phyloP scores from a whole-genome alignment of 2,329 filamentous ascomycete genomes.

The Fusarium sublunatum region DNA sequence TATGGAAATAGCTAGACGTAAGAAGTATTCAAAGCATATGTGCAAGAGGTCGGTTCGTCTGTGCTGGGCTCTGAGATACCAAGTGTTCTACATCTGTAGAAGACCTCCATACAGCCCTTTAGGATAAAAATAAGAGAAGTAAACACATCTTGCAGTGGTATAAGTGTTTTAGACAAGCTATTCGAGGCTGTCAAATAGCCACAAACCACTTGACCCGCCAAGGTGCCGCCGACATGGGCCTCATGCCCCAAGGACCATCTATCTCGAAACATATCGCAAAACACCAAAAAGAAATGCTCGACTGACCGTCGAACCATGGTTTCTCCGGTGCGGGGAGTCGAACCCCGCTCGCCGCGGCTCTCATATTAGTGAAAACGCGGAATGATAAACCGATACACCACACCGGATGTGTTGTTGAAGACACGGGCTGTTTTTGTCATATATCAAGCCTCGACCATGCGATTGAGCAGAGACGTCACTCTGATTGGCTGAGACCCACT shows the following conservation, averaged over 20 bases:
- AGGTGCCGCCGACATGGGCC: neutral
- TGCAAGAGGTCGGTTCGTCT: neutral
- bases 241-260: neutral
- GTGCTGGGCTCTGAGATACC: neutral
- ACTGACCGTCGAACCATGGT: fast-evolving
- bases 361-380: neutral
- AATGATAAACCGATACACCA: slow-evolving; percentile 35
- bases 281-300: neutral
- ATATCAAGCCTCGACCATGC: neutral
- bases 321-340: slow-evolving; percentile 39
- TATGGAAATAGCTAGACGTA: neutral
- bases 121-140: neutral
- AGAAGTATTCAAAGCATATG: neutral
- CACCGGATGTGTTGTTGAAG: slow-evolving; percentile 28
- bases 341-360: slow-evolving; percentile 39
- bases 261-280: neutral
- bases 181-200: neutral
- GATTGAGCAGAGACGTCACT: neutral
- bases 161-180: neutral
- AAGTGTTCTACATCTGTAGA: neutral
- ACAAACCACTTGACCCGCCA: neutral
- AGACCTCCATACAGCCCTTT: neutral
- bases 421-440: neutral
- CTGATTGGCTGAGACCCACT: neutral
- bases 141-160: neutral